phyloP scores from a whole-genome alignment of 73 alveolate species.

The Durusdinium trenchii region DNA sequence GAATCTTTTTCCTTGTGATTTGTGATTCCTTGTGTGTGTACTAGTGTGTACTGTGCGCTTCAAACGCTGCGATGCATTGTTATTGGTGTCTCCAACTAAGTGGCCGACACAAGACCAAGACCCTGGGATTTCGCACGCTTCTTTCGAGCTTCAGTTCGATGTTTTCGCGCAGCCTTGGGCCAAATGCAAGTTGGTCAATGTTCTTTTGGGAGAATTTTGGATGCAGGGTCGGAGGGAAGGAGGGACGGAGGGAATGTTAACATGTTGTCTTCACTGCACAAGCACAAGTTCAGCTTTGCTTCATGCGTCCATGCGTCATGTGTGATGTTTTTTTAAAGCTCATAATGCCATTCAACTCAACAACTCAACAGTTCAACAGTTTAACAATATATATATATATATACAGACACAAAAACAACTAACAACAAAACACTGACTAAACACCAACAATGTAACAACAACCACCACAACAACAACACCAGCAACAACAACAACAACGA shows the following conservation, averaged over 20 bases:
- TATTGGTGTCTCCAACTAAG: neutral
- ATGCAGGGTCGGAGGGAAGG: neutral
- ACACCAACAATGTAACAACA: no score
- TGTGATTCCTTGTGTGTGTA: neutral
- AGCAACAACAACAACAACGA: no score
- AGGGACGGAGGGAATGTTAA: neutral
- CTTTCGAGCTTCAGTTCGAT: neutral
- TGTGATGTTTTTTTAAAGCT: no score
- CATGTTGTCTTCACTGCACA: neutral
- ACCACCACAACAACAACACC: no score
- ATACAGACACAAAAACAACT: no score
- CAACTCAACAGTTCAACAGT: no score
- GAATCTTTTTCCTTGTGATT: neutral
- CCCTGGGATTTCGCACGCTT: slow-evolving; percentile 15
- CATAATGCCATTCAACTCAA: no score
- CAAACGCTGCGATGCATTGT: no score
- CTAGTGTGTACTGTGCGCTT: neutral
- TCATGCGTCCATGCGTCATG: no score
- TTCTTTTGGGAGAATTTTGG: slow-evolving; percentile 41
- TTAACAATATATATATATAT: no score
- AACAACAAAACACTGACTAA: no score
- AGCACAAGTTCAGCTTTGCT: no score
- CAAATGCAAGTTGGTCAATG: neutral
- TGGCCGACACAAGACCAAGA: slow-evolving; percentile 31
- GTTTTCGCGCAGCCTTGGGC: neutral